Evolutionary conservation across 1,284 basidiomycete species (phyloP), one percentile per base, ranked within the genome.

Genomic region (Trichosporon inkin): DNA sequence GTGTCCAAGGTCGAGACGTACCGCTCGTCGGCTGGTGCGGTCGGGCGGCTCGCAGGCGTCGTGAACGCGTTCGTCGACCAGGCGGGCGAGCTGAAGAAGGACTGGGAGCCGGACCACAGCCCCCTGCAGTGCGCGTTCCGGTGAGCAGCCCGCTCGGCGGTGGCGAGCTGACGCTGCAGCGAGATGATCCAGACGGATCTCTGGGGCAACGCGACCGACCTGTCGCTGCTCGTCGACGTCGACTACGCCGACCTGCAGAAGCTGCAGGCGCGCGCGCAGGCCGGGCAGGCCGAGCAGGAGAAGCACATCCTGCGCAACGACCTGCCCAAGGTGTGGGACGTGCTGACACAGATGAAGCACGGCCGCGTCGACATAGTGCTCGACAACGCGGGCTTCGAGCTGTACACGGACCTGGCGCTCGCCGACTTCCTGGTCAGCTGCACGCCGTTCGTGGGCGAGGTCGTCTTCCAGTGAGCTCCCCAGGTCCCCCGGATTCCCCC

Each of bases 351-450:
- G 74, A 53, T 79, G 20, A 81, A 83, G 54, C 77, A 81, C 58
- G 85, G 82, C 0, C 81, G 88, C 8, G 81, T 95, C 16, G 95
- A 99, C 75, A 87, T 98, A 62, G 85, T 98, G 1, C 80, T 99
- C 28, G 95, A 98, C 76, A 98, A 98, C 72, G 86, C 89, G 69
- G 91, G 92, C 1, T 97, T 97, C 66, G 94, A 98, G 81, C 86
- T 98, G 14, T 93, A 91, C 76, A 96, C 94, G 1, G 96, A 98
- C 73, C 80, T 98, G 34, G 86, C 97, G 19, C 87, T 99, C 65
- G 95, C 94, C 37, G 95, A 99, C 74, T 98, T 96, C 74, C 79
- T 97, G 34, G 83, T 96, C 17, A 90, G 90, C 0, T 86, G 87
- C 70, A 94, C 92, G 0, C 89, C 91, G 1, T 88, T 88, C 71